phyloP scores from a whole-genome alignment of 225 moss, liverwort and hornwort genomes.

The Pseudoscleropodium purum region DNA sequence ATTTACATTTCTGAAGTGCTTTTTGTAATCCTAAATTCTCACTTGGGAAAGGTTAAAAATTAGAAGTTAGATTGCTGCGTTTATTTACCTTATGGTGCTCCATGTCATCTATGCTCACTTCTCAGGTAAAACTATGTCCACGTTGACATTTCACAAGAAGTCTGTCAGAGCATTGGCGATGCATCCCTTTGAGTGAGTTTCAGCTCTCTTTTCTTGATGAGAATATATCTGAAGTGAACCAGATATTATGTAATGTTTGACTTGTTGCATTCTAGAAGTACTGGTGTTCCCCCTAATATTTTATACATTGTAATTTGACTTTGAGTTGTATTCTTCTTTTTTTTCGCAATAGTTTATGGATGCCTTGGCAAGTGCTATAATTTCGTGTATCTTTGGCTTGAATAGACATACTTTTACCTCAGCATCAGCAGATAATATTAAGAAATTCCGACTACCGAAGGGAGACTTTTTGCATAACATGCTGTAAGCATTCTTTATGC shows the following conservation, averaged over 20 bases:
- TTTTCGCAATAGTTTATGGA: background rate
- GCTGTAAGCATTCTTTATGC: constrained; percentile 55
- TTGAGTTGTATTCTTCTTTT: background rate
- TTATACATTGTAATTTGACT: background rate
- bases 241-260: background rate
- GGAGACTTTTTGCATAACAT: constrained; percentile 97
- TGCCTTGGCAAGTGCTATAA: background rate
- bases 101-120: background rate
- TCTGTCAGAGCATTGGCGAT: constrained; percentile 94
- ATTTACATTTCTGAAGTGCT: background rate
- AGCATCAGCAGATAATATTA: constrained; percentile 97
- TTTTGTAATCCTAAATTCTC: background rate
- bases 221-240: background rate
- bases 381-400: background rate
- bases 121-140: constrained; percentile 91
- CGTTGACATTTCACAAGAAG: constrained; percentile 96
- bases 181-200: constrained; percentile 99
- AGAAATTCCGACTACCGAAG: constrained; percentile 90
- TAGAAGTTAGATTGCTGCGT: background rate
- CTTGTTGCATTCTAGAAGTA: background rate
- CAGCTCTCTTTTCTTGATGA: background rate
- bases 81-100: background rate
- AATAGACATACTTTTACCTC: constrained; percentile 94
- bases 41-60: background rate
- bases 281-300: background rate